phyloP scores from a whole-genome alignment of 805 yeast genomes.

The Starmerella scarabaei region DNA sequence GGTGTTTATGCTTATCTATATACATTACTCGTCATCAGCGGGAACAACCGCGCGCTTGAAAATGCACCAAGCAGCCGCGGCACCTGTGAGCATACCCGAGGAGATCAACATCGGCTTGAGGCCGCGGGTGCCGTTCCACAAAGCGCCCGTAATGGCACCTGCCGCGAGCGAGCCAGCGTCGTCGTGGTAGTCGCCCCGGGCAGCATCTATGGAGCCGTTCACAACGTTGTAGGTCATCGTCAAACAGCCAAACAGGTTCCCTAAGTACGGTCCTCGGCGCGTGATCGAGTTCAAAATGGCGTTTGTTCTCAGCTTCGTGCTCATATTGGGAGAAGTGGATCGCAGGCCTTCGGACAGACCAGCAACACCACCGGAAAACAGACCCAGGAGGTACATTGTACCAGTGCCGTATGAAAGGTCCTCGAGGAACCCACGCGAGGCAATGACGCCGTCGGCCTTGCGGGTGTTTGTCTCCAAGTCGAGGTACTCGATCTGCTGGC shows the following conservation, averaged over 20 bases:
- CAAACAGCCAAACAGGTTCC: conserved; percentile 88
- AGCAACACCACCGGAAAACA: conserved; percentile 79
- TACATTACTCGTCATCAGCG: conserved; percentile 17
- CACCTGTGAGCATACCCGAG: conserved; percentile 72
- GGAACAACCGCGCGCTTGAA: conserved; percentile 36
- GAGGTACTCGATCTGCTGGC: conserved; percentile 75
- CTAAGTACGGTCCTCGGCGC: conserved; percentile 89
- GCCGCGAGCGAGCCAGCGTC: conserved; percentile 69
- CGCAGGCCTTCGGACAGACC: conserved; percentile 81
- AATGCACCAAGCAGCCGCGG: conserved; percentile 89
- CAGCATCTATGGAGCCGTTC: conserved; percentile 62
- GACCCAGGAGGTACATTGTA: conserved; percentile 68
- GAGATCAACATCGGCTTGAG: conserved; percentile 77
- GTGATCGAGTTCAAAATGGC: conserved; percentile 86
- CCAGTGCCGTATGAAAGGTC: conserved; percentile 98
- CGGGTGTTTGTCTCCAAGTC: conserved; percentile 48
- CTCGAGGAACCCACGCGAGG: conserved; percentile 96
- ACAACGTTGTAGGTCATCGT: conserved; percentile 79
- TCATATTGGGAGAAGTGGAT: conserved; percentile 59
- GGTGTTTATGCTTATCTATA: too few relatives aligned
- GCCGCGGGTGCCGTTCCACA: conserved; percentile 79
- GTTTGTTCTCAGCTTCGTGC: conserved; percentile 73
- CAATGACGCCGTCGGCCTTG: conserved; percentile 66
- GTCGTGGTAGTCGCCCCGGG: conserved; percentile 77
- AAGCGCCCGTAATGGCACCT: conserved; percentile 85